Evolutionary conservation across 2,329 filamentous ascomycete species (phyloP), one percentile per base, ranked within the genome.

Genomic region (Fusarium compactum): DNA sequence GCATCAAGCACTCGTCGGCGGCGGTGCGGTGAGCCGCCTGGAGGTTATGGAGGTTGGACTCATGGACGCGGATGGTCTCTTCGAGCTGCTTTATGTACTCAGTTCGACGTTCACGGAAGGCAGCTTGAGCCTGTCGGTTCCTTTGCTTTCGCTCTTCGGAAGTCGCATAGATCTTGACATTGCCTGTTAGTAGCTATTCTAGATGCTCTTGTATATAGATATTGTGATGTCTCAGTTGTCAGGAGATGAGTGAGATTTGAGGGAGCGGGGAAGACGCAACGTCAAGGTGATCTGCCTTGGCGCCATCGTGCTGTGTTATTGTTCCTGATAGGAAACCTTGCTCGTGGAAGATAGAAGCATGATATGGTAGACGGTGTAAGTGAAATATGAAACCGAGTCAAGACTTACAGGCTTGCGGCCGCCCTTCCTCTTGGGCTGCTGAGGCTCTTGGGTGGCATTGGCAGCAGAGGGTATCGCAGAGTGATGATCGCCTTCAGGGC

Each of bases 1-100:
- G 86, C 96, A 99, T 98, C 77, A 98, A 83, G 80, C 96, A 98
- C 82, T 98, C 96, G 80, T 98, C 96, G 62, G 95, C 94, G 62
- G 96, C 96, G 77, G 90, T 95, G 75, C 96, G 93, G 79, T 98
- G 96, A 72, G 94, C 97, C 77, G 95, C 92, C 82, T 98, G 96
- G 65, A 99, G 86, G 77, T 90, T 97, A 76, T 97, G 93, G 60
- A 98, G 86, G 76, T 94, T 95, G 76, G 97, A 94, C 82, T 99
- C 96, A 85, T 98, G 95, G 74, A 96, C 93, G 78, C 96, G 95
- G 82, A 99, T 98, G 59, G 95, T 97, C 75, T 95, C 94, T 83
- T 99, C 96, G 27, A 99, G 88, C 81, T 99, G 96, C 84, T 98
- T 98, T 84, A 99, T 99, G 81, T 99, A 99, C 85, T 99, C 96